A percentile compares a stretch with the other conserved stretches of the same genome.
phyloP scores from a whole-genome alignment of 2,329 filamentous ascomycete species.

The Talaromyces sp. region DNA sequence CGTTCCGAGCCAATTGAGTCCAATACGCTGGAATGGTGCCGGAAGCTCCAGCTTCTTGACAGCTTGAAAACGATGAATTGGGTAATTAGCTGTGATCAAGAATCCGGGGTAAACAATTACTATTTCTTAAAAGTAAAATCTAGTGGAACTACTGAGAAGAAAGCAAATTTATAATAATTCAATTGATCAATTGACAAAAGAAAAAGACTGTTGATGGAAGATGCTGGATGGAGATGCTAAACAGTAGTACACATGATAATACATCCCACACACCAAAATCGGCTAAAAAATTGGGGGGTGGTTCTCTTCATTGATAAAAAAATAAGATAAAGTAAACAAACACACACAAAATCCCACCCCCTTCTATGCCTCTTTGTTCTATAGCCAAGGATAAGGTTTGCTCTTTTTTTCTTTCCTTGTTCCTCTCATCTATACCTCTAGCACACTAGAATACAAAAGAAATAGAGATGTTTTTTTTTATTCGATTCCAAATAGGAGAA shows the following conservation, averaged over 20 bases:
- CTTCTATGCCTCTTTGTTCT: not conserved
- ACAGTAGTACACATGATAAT: conserved; percentile 1
- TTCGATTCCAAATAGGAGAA: not conserved
- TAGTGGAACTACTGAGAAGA: not conserved
- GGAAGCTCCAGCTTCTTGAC: not conserved
- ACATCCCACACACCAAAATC: not conserved
- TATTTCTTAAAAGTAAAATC: too few relatives aligned
- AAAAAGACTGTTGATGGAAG: not conserved
- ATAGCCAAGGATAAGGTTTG: not conserved
- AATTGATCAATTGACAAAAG: not conserved
- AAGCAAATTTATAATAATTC: not conserved
- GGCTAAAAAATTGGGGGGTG: not conserved
- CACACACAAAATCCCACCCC: not conserved
- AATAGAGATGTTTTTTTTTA: not conserved
- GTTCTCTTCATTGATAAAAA: not conserved
- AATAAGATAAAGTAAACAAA: not conserved
- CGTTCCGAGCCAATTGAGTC: not conserved
- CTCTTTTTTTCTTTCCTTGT: not conserved
- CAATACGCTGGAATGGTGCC: not conserved
- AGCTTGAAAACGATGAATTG: not conserved
- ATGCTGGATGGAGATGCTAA: not conserved
- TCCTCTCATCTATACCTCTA: not conserved
- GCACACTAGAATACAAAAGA: not conserved
- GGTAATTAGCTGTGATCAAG: not conserved
- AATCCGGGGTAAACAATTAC: not conserved